Base-by-base conservation (phyloP, 345 rosid genomes). In the Geranium rotundifolium region DNA sequence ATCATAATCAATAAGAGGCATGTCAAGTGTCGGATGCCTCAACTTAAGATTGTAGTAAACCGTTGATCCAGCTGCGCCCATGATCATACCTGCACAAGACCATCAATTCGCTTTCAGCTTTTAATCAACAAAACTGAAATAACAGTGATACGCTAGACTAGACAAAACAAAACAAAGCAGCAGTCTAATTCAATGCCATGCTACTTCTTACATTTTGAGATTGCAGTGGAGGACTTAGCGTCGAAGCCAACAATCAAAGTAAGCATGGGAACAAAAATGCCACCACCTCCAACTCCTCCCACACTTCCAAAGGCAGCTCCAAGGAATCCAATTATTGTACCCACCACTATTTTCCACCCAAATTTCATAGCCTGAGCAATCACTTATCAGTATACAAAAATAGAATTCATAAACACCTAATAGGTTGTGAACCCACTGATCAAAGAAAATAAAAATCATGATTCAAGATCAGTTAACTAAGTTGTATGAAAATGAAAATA, bases 261-360 rank as follows among this genome's bases (percentile, higher is more conserved):
- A 65, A 90, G 90, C 97, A 90, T 88, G 1, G 95, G 41, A 34
- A 34, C 41, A 8, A 34, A 34, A 34, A 34, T 84, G 17, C 93
- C 93, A 65, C 86, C 93, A 5, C 93, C 89, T 66, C 93, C 93
- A 54, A 82, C 87, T 60, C 93, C 93, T 13, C 93, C 93, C 18
- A 85, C 97, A 31, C 97, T 90, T 59, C 97, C 95, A 68, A 81
- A 91, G 3, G 95, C 91, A 16, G 97, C 97, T 37, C 93, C 97
- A 31, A 83, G 75, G 86, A 90, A 88, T 65, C 95, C 93, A 72
- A 90, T 29, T 56, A 80, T 59, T 17, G 80, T 71, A 30, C 93
- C 96, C 71, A 80, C 0, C 23, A 85, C 77, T 57, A 84, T 83
- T 83, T 73, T 77, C 93, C 93, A 91, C 23, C 79, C 80, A 66